phyloP scores from a whole-genome alignment of 495 filamentous ascomycete species.

The Haplographium delicatum region DNA sequence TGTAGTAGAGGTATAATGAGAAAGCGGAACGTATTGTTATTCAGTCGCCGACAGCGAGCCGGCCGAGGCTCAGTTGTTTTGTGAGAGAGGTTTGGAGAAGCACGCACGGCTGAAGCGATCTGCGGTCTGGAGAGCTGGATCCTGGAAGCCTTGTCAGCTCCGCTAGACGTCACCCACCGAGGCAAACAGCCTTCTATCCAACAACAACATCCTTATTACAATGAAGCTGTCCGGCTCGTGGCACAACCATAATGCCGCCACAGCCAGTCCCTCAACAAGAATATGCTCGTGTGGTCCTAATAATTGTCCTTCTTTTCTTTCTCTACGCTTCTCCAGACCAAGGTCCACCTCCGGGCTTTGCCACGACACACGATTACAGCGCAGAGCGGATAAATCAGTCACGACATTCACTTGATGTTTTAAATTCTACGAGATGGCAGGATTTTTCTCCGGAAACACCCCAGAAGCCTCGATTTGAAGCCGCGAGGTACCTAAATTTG shows the following conservation, averaged over 20 bases:
- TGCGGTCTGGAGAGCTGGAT: background rate
- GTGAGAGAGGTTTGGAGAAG: too few species aligned
- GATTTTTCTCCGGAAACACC: slow-evolving; percentile 55
- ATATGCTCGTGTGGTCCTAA: slow-evolving; percentile 23
- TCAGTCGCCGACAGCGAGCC: background rate
- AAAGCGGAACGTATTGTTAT: too few species aligned
- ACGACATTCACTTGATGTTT: slow-evolving; percentile 52
- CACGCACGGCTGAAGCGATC: slow-evolving; percentile 5
- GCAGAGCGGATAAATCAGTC: slow-evolving; percentile 40
- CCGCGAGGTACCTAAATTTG: slow-evolving; percentile 63
- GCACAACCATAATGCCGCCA: slow-evolving; percentile 12
- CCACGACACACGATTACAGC: slow-evolving; percentile 33
- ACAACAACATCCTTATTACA: background rate
- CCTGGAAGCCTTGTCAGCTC: slow-evolving; percentile 2
- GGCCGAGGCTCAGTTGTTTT: background rate
- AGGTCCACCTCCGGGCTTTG: slow-evolving; percentile 31
- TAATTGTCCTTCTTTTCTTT: slow-evolving; percentile 33
- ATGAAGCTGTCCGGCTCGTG: slow-evolving; percentile 6
- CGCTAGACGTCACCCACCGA: slow-evolving; percentile 1
- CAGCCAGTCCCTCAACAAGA: slow-evolving; percentile 20
- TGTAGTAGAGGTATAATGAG: too few species aligned
- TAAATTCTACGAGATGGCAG: slow-evolving; percentile 70
- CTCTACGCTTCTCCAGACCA: slow-evolving; percentile 31
- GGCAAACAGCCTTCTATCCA: background rate
- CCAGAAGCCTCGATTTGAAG: slow-evolving; percentile 26